Percentiles rank a stretch among this genome's conserved stretches.
These are phyloP conservation scores for Rhodotorula sp. DNA, from an alignment of 1,284 basidiomycete genomes.

Conservation along the genomic window DNA sequence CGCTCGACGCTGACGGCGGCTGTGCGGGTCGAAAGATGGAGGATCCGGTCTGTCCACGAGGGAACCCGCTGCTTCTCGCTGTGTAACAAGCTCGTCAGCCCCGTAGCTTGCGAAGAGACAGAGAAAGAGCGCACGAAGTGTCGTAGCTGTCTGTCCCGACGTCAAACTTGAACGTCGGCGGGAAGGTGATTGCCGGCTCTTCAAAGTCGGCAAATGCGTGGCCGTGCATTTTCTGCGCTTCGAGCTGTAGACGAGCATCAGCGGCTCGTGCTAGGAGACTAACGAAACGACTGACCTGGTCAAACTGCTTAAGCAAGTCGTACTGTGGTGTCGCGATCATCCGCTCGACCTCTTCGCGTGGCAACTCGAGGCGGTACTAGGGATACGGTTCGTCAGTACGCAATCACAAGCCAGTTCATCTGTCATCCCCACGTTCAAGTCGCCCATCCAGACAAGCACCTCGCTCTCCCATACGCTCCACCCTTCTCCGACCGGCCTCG, in stretches of 20 bases:
- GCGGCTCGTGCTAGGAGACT: too few relatives aligned
- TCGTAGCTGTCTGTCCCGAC: constrained; percentile 75
- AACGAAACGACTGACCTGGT: constrained; percentile 54
- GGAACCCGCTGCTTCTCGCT: constrained; percentile 85
- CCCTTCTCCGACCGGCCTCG: background rate
- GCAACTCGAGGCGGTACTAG: constrained; percentile 88
- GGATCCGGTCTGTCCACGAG: constrained; percentile 63
- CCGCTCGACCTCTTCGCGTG: constrained; percentile 73
- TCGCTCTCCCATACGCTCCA: constrained; percentile 48
- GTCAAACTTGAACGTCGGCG: constrained; percentile 97
- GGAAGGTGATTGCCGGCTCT: constrained; percentile 34
- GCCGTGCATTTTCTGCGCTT: constrained; percentile 19
- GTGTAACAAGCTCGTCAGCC: background rate
- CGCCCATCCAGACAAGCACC: constrained; percentile 65
- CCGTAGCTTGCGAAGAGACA: background rate
- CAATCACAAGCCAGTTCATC: background rate
- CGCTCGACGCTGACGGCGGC: constrained; percentile 6
- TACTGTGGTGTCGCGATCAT: constrained; percentile 67
- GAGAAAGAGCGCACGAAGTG: constrained; percentile 52
- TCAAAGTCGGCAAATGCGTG: constrained; percentile 38
- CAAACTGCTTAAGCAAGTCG: constrained; percentile 65
- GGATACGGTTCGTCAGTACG: constrained; percentile 43
- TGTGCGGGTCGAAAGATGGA: constrained; percentile 26
- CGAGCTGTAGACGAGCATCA: constrained; percentile 27
- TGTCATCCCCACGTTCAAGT: constrained; percentile 26